Conservation (phyloP, 257 asterid species). For the Thymus mandschuricus region DNA sequence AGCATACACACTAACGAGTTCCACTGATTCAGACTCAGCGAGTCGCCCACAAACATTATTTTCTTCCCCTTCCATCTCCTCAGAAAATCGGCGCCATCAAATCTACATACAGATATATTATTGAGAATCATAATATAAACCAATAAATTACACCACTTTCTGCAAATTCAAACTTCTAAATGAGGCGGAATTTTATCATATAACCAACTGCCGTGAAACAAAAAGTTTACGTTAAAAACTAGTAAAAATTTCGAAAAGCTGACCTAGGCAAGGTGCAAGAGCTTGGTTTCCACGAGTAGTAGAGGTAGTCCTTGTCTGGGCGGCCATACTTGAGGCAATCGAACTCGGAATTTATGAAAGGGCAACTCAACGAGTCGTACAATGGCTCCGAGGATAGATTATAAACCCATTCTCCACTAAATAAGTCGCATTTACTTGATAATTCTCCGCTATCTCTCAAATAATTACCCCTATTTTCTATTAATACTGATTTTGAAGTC, state of each 20-base stretch:
- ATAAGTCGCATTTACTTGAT: slow-evolving; percentile 45
- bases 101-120: slow-evolving; percentile 28
- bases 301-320: slow-evolving; percentile 51
- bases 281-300: slow-evolving; percentile 58
- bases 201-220: too few species aligned
- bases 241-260: too few species aligned
- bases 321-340: slow-evolving; percentile 63
- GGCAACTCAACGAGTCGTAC: slow-evolving; percentile 55
- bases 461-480: slow-evolving; percentile 5
- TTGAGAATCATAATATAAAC: too few species aligned
- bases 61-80: slow-evolving; percentile 61
- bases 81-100: slow-evolving; percentile 45
- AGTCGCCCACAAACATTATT: slow-evolving; percentile 68
- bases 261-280: slow-evolving; percentile 60
- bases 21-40: slow-evolving; percentile 65
- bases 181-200: too few species aligned
- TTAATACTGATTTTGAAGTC: too few species aligned
- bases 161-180: too few species aligned
- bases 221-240: neutral
- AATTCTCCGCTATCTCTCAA: slow-evolving; percentile 14
- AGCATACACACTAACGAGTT: slow-evolving; percentile 52
- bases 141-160: too few species aligned
- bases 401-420: slow-evolving; percentile 55
- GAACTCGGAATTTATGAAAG: slow-evolving; percentile 48
- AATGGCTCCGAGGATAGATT: slow-evolving; percentile 46